Evolutionary conservation across 345 rosid species (phyloP), one percentile per base, ranked within the genome.

Genomic region (Combretum micranthum): DNA sequence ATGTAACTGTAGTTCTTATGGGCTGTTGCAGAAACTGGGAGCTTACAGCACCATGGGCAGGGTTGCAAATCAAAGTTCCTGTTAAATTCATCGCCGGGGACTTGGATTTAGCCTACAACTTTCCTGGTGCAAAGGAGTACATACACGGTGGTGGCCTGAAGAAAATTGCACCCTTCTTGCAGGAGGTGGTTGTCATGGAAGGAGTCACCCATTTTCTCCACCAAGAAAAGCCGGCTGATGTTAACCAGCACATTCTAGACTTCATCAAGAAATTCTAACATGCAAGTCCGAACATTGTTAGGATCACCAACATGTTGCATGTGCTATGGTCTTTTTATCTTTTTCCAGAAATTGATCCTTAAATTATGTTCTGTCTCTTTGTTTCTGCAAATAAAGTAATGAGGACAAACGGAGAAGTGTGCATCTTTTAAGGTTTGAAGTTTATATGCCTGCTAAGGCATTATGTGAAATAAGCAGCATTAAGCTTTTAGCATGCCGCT

Each of bases 41-140:
- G 79, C 69, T 84, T 3, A 72, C 76, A 3, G 87, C 85, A 0
- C 67, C 95, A 25, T 86, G 88, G 90, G 75, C 80, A 0, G 86
- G 80, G 42, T 52, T 56, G 53, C 73, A 65, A 44, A 79, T 91
- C 74, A 79, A 75, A 54, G 96, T 88, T 14, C 98, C 96, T 0
- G 87, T 81, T 26, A 92, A 92, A 63, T 92, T 80, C 68, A 74
- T 88, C 0, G 93, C 82, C 32, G 98, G 98, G 5, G 90, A 91
- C 66, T 67, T 72, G 12, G 96, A 91, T 70, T 2, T 69, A 44
- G 69, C 76, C 18, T 86, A 84, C 69, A 54, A 79, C 22, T 58
- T 77, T 25, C 93, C 95, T 0, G 83, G 90, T 17, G 50, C 26
- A 5, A 81, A 92, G 71, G 93, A 82, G 37, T 76, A 64, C 65